Percentiles rank a stretch among this genome's conserved stretches.
Evolutionary conservation across 805 yeast genomes (phyloP).

Genomic region (Ogataea paradorogensis): DNA sequence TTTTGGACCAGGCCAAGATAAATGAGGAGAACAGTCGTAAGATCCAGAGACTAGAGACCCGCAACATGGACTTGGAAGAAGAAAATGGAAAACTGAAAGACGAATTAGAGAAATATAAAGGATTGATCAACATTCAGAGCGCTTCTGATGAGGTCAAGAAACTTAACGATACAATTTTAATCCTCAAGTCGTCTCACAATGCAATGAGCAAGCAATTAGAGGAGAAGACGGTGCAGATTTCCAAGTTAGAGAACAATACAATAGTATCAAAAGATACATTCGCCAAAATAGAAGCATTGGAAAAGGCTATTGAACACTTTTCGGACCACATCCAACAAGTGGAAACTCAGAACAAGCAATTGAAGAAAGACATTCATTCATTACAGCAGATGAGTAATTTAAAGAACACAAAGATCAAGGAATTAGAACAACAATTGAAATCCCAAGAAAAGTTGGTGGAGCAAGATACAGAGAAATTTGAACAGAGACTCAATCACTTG

Average conservation of each 20-base stretch:
- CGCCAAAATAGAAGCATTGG: constrained; percentile 51
- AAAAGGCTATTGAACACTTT: constrained; percentile 55
- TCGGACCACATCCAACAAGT: constrained; percentile 58
- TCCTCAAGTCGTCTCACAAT: constrained; percentile 20
- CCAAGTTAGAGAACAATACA: constrained; percentile 17
- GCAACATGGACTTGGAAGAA: constrained; percentile 37
- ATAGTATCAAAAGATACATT: constrained; percentile 11
- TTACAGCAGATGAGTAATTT: constrained; percentile 55
- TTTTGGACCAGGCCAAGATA: constrained; percentile 21
- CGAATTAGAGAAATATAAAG: constrained; percentile 27
- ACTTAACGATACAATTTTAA: constrained; percentile 24
- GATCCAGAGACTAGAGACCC: constrained; percentile 25
- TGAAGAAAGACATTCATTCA: constrained; percentile 54
- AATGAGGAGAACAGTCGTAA: constrained; percentile 22
- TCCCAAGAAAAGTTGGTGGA: constrained; percentile 50
- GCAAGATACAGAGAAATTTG: constrained; percentile 50
- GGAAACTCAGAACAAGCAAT: constrained; percentile 55
- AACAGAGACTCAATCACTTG: constrained; percentile 36
- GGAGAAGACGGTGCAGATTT: constrained; percentile 12
- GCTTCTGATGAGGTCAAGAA: constrained; percentile 21
- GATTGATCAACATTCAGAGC: constrained; percentile 11
- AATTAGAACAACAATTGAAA: constrained; percentile 46
- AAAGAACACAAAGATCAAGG: constrained; percentile 54
- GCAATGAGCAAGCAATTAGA: constrained; percentile 25
- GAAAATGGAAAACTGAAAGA: constrained; percentile 40